Evolutionary conservation across 768 basidiomycete species (phyloP).

Genomic region (Lactarius quietus): DNA sequence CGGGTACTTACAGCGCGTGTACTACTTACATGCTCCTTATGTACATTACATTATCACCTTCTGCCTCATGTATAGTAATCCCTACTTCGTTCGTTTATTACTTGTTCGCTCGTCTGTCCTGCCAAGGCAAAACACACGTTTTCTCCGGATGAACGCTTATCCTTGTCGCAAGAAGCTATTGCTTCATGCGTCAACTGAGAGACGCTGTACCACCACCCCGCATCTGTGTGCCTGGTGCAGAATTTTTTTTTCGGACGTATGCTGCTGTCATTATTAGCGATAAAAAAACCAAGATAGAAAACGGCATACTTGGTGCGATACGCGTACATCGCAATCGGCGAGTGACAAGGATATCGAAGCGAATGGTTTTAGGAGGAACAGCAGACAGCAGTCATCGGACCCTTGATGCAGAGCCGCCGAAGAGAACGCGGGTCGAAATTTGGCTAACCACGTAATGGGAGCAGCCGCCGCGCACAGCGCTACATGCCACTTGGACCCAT

Average conservation of each 20-base stretch:
- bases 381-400: neutral
- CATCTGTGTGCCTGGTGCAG: neutral
- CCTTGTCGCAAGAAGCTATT: neutral
- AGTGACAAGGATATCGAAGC: neutral
- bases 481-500: neutral
- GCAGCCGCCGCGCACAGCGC: neutral
- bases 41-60: neutral
- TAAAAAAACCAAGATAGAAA: neutral
- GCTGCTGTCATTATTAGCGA: neutral
- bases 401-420: neutral
- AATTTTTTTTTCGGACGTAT: neutral
- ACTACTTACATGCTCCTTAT: neutral
- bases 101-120: neutral
- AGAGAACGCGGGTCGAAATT: neutral
- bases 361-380: neutral
- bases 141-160: neutral
- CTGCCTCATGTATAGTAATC: conserved; percentile 5
- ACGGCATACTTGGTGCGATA: neutral
- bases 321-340: neutral
- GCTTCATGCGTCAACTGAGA: neutral
- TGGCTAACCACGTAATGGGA: neutral
- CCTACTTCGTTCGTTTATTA: neutral
- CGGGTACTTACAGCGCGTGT: conserved; percentile 15
- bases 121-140: neutral
- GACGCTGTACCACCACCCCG: neutral